These are phyloP conservation scores for Scortechinia acanthostroma DNA, from an alignment of 2,329 filamentous ascomycete species.

Conservation along the genomic window DNA sequence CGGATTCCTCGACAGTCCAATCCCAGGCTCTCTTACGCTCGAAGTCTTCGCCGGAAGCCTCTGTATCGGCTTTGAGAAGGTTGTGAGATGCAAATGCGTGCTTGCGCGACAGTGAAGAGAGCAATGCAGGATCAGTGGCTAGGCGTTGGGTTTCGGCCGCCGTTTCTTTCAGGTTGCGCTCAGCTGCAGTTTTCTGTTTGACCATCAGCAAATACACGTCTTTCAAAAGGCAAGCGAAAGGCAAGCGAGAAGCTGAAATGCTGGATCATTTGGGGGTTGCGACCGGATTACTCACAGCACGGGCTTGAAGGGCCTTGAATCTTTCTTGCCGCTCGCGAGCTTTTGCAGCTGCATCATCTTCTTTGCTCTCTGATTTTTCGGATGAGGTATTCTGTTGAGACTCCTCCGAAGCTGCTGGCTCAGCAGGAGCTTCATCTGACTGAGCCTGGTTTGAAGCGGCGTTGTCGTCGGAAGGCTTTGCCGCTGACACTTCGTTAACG, in stretches of 20 bases:
- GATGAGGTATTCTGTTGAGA: too few relatives aligned
- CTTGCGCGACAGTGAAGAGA: constrained; percentile 74
- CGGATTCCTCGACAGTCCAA: constrained; percentile 91
- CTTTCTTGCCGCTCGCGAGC: constrained; percentile 67
- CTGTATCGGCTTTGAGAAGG: constrained; percentile 82
- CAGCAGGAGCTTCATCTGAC: too few relatives aligned
- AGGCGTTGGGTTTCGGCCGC: constrained; percentile 76
- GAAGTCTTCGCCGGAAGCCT: constrained; percentile 81
- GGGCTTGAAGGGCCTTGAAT: constrained; percentile 81
- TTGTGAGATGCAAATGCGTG: constrained; percentile 87
- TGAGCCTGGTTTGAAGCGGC: too few relatives aligned
- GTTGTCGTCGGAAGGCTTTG: too few relatives aligned
- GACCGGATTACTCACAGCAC: constrained; percentile 36
- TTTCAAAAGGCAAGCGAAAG: neutral
- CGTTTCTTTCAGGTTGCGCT: constrained; percentile 76
- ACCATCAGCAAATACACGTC: neutral
- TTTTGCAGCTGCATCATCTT: constrained; percentile 28
- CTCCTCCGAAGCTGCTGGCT: too few relatives aligned
- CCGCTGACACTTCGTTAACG: too few relatives aligned
- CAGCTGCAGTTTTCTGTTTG: constrained; percentile 52
- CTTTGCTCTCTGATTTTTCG: neutral
- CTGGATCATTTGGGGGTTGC: too few relatives aligned
- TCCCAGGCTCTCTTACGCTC: constrained; percentile 98
- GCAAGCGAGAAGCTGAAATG: too few relatives aligned
- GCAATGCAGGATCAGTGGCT: constrained; percentile 68